Evolutionary conservation across 441 rosid genomes (phyloP).

Genomic region (Euphorbia corollata): DNA sequence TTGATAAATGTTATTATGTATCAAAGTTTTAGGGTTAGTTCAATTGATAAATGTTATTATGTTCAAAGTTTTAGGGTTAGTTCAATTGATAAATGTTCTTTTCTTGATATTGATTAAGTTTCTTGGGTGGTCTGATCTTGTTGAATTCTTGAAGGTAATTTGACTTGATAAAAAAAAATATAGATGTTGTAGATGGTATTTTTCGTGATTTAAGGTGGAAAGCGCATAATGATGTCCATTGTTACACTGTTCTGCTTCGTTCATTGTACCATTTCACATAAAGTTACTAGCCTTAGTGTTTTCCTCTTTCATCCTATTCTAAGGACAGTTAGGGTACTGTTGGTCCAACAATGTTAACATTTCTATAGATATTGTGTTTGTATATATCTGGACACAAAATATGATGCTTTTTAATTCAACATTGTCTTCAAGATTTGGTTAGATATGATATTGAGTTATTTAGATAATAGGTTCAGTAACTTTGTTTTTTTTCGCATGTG

Average conservation of each 20-base stretch:
- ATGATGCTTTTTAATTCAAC: neutral
- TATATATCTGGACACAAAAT: neutral
- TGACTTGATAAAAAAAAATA: no score
- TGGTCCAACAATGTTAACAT: neutral
- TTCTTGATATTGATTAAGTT: neutral
- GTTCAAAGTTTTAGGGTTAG: no score
- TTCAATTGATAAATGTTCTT: no score
- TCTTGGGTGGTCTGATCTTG: no score
- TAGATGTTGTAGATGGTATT: neutral
- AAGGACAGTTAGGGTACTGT: conserved; percentile 4
- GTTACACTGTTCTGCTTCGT: neutral
- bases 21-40: no score
- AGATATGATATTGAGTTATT: no score
- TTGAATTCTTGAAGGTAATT: no score
- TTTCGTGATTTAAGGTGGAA: neutral
- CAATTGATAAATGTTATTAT: no score
- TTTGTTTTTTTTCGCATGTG: no score
- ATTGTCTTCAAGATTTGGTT: neutral
- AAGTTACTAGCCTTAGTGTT: neutral
- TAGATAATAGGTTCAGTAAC: no score
- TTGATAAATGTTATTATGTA: no score
- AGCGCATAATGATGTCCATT: neutral
- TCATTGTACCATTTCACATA: neutral
- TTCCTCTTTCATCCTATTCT: neutral
- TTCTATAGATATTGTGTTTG: neutral